A percentile compares a stretch with the other conserved stretches of the same genome.
These are phyloP conservation scores for Adansonia gregorii DNA, from an alignment of 441 rosid genomes.

Conservation along the genomic window DNA sequence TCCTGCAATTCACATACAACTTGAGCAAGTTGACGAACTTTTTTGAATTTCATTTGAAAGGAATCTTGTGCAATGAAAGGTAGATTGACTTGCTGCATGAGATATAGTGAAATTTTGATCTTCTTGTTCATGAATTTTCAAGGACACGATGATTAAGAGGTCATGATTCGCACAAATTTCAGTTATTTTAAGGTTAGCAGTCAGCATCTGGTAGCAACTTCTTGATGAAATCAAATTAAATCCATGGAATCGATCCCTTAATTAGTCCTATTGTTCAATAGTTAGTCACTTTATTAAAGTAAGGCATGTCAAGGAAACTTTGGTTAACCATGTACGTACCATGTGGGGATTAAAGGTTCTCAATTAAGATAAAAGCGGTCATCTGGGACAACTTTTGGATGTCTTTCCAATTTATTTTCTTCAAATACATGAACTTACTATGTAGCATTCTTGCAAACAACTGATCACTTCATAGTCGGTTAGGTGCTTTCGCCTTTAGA, in stretches of 20 bases:
- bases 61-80: conserved; percentile 35
- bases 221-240: too few relatives aligned
- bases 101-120: conserved; percentile 28
- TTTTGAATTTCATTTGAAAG: conserved; percentile 26
- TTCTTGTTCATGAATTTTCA: conserved; percentile 32
- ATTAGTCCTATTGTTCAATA: conserved; percentile 2
- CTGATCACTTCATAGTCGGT: neutral
- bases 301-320: neutral
- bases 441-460: neutral
- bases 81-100: conserved; percentile 41
- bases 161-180: conserved; percentile 23
- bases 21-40: conserved; percentile 26
- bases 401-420: neutral
- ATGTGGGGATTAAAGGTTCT: conserved; percentile 13
- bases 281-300: conserved; percentile 29
- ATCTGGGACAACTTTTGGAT: neutral
- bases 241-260: neutral
- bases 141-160: conserved; percentile 14
- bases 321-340: conserved; percentile 3
- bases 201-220: conserved; percentile 10
- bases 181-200: neutral
- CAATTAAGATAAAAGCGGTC: conserved; percentile 1
- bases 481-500: conserved; percentile 1
- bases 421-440: neutral
- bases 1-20: conserved; percentile 25